A percentile compares a stretch with the other conserved stretches of the same genome.
phyloP scores from a whole-genome alignment of 805 yeast genomes.

The Wickerhamiella allomyrinae region DNA sequence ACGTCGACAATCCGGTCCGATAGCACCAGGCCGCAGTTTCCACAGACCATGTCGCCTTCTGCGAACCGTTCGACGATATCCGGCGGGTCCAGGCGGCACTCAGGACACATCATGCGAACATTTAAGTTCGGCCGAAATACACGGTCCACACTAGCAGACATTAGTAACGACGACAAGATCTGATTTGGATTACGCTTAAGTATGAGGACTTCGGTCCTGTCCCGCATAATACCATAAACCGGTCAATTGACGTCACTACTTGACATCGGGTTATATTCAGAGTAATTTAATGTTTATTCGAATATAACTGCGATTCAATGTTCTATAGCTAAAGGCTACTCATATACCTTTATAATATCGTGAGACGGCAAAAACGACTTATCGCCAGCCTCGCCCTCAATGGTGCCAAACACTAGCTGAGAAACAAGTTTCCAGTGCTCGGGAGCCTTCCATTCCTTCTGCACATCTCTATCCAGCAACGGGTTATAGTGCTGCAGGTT shows the following conservation, averaged over 20 bases:
- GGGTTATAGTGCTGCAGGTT: constrained; percentile 42
- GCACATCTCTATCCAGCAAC: constrained; percentile 26
- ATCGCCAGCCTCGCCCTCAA: constrained; percentile 27
- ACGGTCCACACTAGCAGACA: neutral
- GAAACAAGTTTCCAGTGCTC: constrained; percentile 33
- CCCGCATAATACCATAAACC: too few species aligned
- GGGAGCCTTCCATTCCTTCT: constrained; percentile 30
- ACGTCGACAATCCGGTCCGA: constrained; percentile 89
- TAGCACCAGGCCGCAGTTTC: constrained; percentile 85
- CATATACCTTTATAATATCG: neutral
- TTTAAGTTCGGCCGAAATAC: constrained; percentile 39
- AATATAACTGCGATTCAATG: too few species aligned
- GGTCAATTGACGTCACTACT: too few species aligned
- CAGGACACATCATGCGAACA: constrained; percentile 86
- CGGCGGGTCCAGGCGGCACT: constrained; percentile 91
- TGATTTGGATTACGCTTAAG: too few species aligned
- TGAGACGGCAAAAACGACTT: constrained; percentile 29
- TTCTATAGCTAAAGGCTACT: too few species aligned
- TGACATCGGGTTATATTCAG: too few species aligned
- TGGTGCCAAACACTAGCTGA: constrained; percentile 38
- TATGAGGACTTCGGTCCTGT: too few species aligned
- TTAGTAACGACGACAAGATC: neutral
- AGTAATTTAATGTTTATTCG: too few species aligned
- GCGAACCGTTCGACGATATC: constrained; percentile 87
- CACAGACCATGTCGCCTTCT: constrained; percentile 98